Conservation (phyloP, 306 rosid genomes). For the Rubus parviflorus region DNA sequence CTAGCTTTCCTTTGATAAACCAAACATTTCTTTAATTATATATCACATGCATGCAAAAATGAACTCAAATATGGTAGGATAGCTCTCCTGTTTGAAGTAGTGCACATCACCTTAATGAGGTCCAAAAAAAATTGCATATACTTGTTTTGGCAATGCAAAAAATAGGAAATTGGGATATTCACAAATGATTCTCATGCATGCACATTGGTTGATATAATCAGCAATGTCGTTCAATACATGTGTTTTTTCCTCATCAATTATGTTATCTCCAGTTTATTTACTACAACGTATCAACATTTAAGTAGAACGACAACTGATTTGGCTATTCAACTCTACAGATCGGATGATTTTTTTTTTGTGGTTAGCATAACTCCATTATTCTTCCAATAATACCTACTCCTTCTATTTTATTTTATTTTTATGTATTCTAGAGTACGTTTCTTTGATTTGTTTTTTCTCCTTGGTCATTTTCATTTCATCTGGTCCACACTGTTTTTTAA, state of each 20-base stretch:
- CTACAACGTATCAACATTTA: background rate
- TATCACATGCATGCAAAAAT: background rate
- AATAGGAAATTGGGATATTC: too few relatives aligned
- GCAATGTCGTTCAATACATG: too few relatives aligned
- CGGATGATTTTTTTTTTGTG: too few relatives aligned
- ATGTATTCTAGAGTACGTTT: background rate
- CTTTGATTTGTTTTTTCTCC: background rate
- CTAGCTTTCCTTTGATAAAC: background rate
- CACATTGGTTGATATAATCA: background rate
- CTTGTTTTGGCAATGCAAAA: background rate
- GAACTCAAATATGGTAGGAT: background rate
- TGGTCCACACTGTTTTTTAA: background rate
- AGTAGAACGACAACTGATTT: background rate
- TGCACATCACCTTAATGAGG: background rate
- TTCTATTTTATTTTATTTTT: background rate
- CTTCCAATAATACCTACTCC: background rate
- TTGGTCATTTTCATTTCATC: background rate
- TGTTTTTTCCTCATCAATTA: too few relatives aligned
- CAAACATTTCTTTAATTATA: background rate
- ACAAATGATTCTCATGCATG: background rate
- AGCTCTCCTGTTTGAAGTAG: background rate
- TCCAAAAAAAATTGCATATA: background rate
- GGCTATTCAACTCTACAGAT: too few relatives aligned
- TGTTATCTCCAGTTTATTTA: too few relatives aligned
- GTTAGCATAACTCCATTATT: background rate